Evolutionary conservation across 768 basidiomycete genomes (phyloP), one percentile per base, ranked within the genome.

Genomic region (Suillus clintonianus): DNA sequence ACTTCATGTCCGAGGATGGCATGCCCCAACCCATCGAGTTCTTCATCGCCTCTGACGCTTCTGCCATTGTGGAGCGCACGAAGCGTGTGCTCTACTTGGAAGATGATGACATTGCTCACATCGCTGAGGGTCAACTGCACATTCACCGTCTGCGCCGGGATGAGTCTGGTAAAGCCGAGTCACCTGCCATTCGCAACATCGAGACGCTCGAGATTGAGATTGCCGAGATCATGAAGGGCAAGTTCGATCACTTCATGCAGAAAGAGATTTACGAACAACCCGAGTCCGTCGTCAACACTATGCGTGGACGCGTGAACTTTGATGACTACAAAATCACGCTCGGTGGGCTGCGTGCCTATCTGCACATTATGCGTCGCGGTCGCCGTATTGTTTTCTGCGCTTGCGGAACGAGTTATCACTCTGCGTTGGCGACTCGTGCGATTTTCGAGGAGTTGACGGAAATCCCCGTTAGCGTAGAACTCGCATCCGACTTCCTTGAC

Each of bases 181-280:
- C 92, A 30, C 72, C 71, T 37, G 71, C 75, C 8, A 97, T 95
- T 39, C 92, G 97, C 68, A 94, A 87, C 68, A 99, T 99, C 77
- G 97, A 99, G 82, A 97, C 95, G 6, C 88, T 99, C 69, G 97
- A 99, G 80, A 89, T 99, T 68, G 97, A 99, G 79, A 87, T 99
- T 53, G 97, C 97, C n/a, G 97, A 97, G 69, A 99, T 99, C 81
- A 99, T 99, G 97, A 99, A 99, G 85, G 97, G 97, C 74, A 94
- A 95, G 78, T 99, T 99, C 76, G 94, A 94, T 74, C 96, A 97
- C 75, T 99, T 99, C 82, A 99, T 99, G 97, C 97, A 99, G 77
- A 99, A 99, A 82, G 97, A 99, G 79, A 98, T 98, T 70, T 98
- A 95, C 82, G 94, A 98, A 75, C 97, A 99, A 77, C 97, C 97